Base-by-base conservation (phyloP, 257 asterid species). In the Striga asiatica region DNA sequence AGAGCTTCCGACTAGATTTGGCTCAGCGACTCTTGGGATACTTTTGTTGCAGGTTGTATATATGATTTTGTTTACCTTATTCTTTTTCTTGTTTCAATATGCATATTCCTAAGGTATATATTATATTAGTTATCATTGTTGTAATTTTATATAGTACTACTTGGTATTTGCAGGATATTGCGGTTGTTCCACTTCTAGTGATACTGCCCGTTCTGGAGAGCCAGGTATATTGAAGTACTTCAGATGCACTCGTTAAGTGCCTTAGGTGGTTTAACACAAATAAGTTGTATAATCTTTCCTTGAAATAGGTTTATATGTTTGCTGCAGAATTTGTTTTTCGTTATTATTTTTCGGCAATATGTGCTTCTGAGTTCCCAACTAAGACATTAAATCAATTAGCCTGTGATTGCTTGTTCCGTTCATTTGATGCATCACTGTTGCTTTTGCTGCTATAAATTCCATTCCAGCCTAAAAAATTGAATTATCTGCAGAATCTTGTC, bases 181-280 rank as follows among this genome's bases (percentile, higher is more conserved):
- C 97, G 51, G 97, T 92, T 58, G 99, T 92, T 71, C 97, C 97
- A 8, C 97, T 92, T 70, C 78, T 92, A 63, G 99, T 92, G 81
- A 72, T 92, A 76, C 78, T 92, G 29, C 99, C 99, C 1, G 95
- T 92, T 71, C 67, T 92, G 78, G 99, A 92, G 81, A 92, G 81
- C 67, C 97, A 92, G 99, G 99, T 92, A 11, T n/a, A 19, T 58
- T 22, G 11, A 64, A 54, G 52, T 66, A 28, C 46, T 56, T 58
- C n/a, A n/a, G n/a, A n/a, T n/a, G n/a, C n/a, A n/a, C n/a, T n/a
- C n/a, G n/a, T n/a, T n/a, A 21, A 7, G 11, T 31, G 10, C 38
- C 10, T 31, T 39, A 54, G 61, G 66, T 66, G 60, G 50, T 62
- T 24, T 48, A 66, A 19, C 49, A 53, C 10, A 50, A 55, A 31